Evolutionary conservation across 805 yeast genomes (phyloP), one percentile per base, ranked within the genome.

Genomic region (Suhomyces prunicola): DNA sequence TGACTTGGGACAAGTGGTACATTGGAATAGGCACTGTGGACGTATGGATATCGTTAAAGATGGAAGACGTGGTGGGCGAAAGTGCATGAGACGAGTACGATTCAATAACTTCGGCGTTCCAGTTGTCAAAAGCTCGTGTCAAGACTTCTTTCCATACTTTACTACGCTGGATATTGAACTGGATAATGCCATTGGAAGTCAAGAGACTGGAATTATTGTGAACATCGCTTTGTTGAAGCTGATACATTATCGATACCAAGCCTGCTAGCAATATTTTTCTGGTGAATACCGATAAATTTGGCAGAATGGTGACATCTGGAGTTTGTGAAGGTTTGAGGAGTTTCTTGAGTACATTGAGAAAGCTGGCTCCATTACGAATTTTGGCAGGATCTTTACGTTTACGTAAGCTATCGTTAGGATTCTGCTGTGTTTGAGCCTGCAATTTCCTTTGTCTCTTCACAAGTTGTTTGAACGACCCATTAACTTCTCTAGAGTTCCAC

Each of bases 1-100:
- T 80, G 13, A 88, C 82, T 62, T 87, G 92, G 0, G 89, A 83
- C 71, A 87, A 75, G 63, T 89, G 92, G 66, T 83, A 87, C 50
- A 85, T 81, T 0, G 90, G 85, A 54, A 83, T 53, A 1, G 60
- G 60, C 4, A 55, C 57, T 19, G 52, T 54, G 1, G 56, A 27
- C 3, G 58, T 46, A 33, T 45, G 48, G 19, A 57, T 57, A 29
- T 57, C 60, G 44, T 57, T 55, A 49, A 55, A 55, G 13, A 57
- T 51, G 15, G 54, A 52, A 12, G 53, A 49, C 4, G 57, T 49
- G 3, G 41, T 42, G 10, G 58, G 55, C 7, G 49, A 27, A 22
- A 51, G 46, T 12, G 24, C 35, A 19, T 50, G 50, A 1, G 54
- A 19, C 10, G 57, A 60, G 56, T 48, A 63, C 51, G 36, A 61